Evolutionary conservation across 495 filamentous ascomycete genomes (phyloP), one percentile per base, ranked within the genome.

Genomic region (Monascus purpureus): DNA sequence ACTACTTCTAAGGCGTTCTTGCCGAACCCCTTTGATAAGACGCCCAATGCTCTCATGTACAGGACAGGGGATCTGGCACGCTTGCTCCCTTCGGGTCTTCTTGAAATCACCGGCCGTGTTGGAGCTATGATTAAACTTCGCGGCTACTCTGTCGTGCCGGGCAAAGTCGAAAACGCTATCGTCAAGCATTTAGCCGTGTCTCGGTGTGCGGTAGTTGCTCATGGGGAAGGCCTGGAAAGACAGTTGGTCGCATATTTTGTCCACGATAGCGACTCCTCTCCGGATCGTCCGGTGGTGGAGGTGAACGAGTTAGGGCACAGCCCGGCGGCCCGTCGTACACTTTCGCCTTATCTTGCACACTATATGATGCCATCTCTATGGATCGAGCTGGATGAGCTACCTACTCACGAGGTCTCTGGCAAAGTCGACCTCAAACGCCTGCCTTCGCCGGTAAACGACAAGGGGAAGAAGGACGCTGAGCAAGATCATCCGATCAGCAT

Each of bases 71-170:
- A 96, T 50, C 76, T 75, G 39, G 88, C 80, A 0, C 63, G 74
- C 11, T 67, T 87, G 22, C 55, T 75, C 6, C 53, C 65, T 1
- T 70, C 77, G 25, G 84, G 85, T 1, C 65, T 65, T 0, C 60
- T 94, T 1, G 82, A 93, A 40, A 90, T 81, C 45, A 68, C 86
- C 2, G 88, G 88, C 3, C 75, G 88, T 24, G 77, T 94, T 8
- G 64, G 67, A 1, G 68, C 71, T 0, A 84, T 87, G 59, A 72
- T 87, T 44, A 93, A 90, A 41, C 60, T 93, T 16, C 70, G 82
- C 14, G 84, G 84, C 1, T 75, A 86, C 38, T 68, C 82, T 6
- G 72, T 87, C 4, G 82, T 87, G 18, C 65, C 88, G 5, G 72
- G 69, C 2, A 88, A 95, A 51, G 78, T 94, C 22, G 79, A 72